Conservation (phyloP, 306 rosid species). For the Cucumis sativus region Cucumber_9930_V3 NC_026657.2:39622501-39623000, state of each 20-base stretch:
- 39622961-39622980: not conserved
- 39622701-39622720: slow-evolving; percentile 95
- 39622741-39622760: slow-evolving; percentile 82
- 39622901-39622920: slow-evolving; percentile 3
- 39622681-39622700: slow-evolving; percentile 22
- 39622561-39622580: slow-evolving; percentile 45
- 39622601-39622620: not conserved
- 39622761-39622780: slow-evolving; percentile 56
- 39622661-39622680: not conserved
- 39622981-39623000: not conserved
- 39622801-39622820: slow-evolving; percentile 97
- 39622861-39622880: slow-evolving; percentile 93
- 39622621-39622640: not conserved
- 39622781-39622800: slow-evolving; percentile 80
- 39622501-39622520: slow-evolving; percentile 79
- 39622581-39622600: slow-evolving; percentile 9
- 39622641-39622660: not conserved
- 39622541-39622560: slow-evolving; percentile 94
- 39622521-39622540: slow-evolving; percentile 88
- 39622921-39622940: not conserved
- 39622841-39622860: slow-evolving; percentile 86
- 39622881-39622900: slow-evolving; percentile 50
- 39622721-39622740: slow-evolving; percentile 93
- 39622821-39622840: slow-evolving; percentile 98
- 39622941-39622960: not conserved